Percentiles rank a stretch among this genome's conserved stretches.
These are phyloP conservation scores for Russula sp. DNA, from an alignment of 768 basidiomycete genomes.

Conservation along the genomic window DNA sequence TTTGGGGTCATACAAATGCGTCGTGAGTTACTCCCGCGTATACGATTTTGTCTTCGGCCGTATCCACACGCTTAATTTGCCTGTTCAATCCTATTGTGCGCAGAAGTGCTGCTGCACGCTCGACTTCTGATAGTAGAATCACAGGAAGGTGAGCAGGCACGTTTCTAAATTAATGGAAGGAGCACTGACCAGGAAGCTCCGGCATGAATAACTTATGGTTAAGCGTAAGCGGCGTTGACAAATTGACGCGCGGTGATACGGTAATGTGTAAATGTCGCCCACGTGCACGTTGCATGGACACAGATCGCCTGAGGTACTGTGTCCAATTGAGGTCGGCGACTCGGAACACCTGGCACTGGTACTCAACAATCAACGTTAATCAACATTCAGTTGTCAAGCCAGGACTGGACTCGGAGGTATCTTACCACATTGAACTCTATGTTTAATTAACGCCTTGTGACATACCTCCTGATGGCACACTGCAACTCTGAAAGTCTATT, in stretches of 20 bases:
- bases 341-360: too few relatives aligned
- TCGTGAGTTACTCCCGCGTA: conserved; percentile 54
- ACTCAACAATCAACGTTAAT: too few relatives aligned
- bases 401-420: too few relatives aligned
- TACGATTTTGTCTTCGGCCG: conserved; percentile 59
- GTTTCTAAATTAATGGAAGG: neutral
- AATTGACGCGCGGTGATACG: neutral
- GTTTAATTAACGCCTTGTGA: too few relatives aligned
- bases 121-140: conserved; percentile 52
- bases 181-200: conserved; percentile 23
- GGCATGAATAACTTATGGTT: conserved; percentile 18
- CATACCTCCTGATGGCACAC: too few relatives aligned
- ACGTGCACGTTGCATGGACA: too few relatives aligned
- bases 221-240: neutral
- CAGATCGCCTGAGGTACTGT: too few relatives aligned
- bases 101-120: conserved; percentile 59
- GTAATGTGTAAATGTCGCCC: too few relatives aligned
- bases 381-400: too few relatives aligned
- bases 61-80: conserved; percentile 53
- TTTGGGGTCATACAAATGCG: conserved; percentile 55
- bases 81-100: conserved; percentile 51
- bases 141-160: neutral
- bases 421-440: too few relatives aligned
- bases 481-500: too few relatives aligned
- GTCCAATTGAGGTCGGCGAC: too few relatives aligned